Conservation (phyloP, 257 asterid genomes). For the Solanum tarijense region DNA sequence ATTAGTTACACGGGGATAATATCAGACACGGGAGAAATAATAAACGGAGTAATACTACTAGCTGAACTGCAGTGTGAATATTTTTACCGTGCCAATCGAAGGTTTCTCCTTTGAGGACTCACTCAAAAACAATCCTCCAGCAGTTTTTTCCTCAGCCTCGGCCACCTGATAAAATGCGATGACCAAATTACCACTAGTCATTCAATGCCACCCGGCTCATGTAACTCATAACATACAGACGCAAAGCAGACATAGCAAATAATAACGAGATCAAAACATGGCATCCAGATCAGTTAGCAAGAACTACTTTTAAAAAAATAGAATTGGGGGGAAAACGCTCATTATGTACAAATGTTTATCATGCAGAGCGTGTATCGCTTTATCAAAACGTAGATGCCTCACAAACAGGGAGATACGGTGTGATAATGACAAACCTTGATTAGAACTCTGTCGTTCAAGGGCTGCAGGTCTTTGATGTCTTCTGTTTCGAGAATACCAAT, state of each 20-base stretch:
- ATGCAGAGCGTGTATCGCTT: not conserved
- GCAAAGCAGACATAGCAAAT: too few species aligned
- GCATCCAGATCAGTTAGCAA: not conserved
- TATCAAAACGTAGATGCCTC: not conserved
- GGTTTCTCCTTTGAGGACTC: slow-evolving; percentile 88
- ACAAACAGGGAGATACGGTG: not conserved
- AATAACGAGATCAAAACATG: too few species aligned
- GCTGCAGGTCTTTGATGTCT: slow-evolving; percentile 76
- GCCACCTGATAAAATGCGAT: slow-evolving; percentile 43
- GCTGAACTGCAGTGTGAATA: not conserved
- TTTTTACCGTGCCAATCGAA: slow-evolving; percentile 71
- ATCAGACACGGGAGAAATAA: not conserved
- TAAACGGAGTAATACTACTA: not conserved
- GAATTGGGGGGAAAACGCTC: not conserved
- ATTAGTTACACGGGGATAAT: not conserved
- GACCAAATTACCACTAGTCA: not conserved
- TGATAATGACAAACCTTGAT: slow-evolving; percentile 46
- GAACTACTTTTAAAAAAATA: not conserved
- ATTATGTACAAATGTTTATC: not conserved
- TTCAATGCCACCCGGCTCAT: too few species aligned
- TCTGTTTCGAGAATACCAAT: slow-evolving; percentile 79
- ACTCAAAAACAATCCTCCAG: slow-evolving; percentile 79
- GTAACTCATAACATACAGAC: too few species aligned
- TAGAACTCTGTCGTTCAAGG: slow-evolving; percentile 78
- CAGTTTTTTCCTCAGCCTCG: slow-evolving; percentile 71